These are phyloP conservation scores for Neurospora cerealis DNA, from an alignment of 495 filamentous ascomycete genomes.

Conservation along the genomic window DNA sequence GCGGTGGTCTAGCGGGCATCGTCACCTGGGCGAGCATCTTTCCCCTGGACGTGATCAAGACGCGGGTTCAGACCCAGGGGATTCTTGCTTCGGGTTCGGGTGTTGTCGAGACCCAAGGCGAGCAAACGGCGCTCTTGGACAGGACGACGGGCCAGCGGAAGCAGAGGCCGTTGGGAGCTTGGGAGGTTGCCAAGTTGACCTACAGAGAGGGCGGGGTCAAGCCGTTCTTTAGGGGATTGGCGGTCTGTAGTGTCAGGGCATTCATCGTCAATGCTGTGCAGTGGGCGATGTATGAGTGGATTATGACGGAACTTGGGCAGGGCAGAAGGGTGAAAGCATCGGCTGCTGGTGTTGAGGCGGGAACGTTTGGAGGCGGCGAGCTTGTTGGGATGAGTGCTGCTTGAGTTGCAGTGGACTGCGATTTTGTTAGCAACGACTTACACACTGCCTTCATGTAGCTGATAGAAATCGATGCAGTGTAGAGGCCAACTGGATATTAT, in stretches of 20 bases:
- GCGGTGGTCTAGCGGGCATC: slow-evolving; percentile 76
- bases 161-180: slow-evolving; percentile 37
- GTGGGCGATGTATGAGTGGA: slow-evolving; percentile 82
- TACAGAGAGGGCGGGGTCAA: slow-evolving; percentile 54
- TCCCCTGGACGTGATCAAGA: slow-evolving; percentile 84
- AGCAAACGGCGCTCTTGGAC: slow-evolving; percentile 24
- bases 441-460: neutral
- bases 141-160: neutral
- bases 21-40: slow-evolving; percentile 81
- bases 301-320: slow-evolving; percentile 48
- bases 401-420: neutral
- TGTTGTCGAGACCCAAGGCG: neutral
- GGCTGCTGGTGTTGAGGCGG: neutral
- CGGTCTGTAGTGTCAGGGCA: slow-evolving; percentile 67
- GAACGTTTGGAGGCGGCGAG: neutral
- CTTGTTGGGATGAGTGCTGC: neutral
- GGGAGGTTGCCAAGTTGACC: slow-evolving; percentile 49
- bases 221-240: slow-evolving; percentile 70
- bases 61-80: slow-evolving; percentile 62
- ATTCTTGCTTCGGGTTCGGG: neutral
- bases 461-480: neutral
- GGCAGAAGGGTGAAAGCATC: slow-evolving; percentile 2
- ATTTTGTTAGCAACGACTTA: neutral
- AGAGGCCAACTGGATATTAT: too few relatives aligned
- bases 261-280: slow-evolving; percentile 78